These are phyloP conservation scores for Pseudogymnoascus sp. DNA, from an alignment of 2,329 filamentous ascomycete genomes.

Conservation along the genomic window DNA sequence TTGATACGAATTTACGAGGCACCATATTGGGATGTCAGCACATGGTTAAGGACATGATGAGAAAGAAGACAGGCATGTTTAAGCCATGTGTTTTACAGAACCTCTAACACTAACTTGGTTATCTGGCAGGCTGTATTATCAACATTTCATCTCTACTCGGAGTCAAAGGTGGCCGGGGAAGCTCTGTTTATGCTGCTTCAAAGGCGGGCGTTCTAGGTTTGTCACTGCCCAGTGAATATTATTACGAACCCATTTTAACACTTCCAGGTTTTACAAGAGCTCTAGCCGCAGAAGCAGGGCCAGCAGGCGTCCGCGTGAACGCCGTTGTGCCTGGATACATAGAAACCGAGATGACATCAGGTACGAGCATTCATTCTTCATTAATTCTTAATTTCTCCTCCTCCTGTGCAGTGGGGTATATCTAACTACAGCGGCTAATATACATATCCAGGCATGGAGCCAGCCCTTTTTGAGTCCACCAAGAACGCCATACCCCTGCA, in stretches of 20 bases:
- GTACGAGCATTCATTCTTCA: slow-evolving; percentile 34
- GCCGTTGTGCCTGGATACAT: slow-evolving; percentile 78
- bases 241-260: background rate
- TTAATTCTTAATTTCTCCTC: slow-evolving; percentile 19
- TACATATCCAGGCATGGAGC: slow-evolving; percentile 36
- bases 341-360: slow-evolving; percentile 67
- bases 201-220: slow-evolving; percentile 71
- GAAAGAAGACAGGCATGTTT: slow-evolving; percentile 24
- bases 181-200: slow-evolving; percentile 65
- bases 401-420: slow-evolving; percentile 20
- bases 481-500: slow-evolving; percentile 49
- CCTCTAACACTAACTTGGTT: background rate
- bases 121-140: slow-evolving; percentile 55
- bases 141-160: slow-evolving; percentile 75
- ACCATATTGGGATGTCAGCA: slow-evolving; percentile 54
- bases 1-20: slow-evolving; percentile 62
- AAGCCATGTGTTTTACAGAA: background rate
- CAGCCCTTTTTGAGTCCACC: slow-evolving; percentile 22
- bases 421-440: slow-evolving; percentile 21
- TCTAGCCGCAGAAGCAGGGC: slow-evolving; percentile 53
- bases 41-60: slow-evolving; percentile 41
- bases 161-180: slow-evolving; percentile 58
- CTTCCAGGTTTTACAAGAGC: slow-evolving; percentile 56
- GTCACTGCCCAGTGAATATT: slow-evolving; percentile 15
- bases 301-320: slow-evolving; percentile 63